phyloP scores from a whole-genome alignment of 495 filamentous ascomycete genomes.

The Pyrenula aspistea region DNA sequence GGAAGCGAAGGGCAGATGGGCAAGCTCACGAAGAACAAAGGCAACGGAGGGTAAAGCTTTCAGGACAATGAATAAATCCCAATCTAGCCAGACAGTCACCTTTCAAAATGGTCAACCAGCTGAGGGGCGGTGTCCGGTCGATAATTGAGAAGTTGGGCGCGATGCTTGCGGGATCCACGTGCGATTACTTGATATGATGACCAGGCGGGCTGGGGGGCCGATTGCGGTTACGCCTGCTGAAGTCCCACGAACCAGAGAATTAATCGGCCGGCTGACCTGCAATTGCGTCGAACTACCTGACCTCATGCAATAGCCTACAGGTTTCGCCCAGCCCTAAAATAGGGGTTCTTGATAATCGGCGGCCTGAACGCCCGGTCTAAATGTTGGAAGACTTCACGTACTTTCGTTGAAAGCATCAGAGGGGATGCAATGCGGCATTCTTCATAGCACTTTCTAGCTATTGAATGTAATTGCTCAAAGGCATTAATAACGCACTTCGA shows the following conservation, averaged over 20 bases:
- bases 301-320: neutral
- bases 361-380: neutral
- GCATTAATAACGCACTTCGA: no score
- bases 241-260: neutral
- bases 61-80: neutral
- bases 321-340: neutral
- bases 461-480: no score
- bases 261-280: neutral
- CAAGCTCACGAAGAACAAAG: neutral
- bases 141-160: neutral
- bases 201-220: neutral
- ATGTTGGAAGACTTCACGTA: no score
- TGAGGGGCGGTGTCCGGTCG: neutral
- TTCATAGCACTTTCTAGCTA: no score
- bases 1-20: neutral
- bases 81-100: neutral
- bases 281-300: neutral
- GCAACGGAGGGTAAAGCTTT: neutral
- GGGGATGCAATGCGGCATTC: no score
- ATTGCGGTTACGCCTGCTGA: neutral
- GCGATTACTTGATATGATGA: neutral
- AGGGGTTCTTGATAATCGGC: neutral
- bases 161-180: neutral
- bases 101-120: neutral
- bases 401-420: no score